A percentile compares a stretch with the other conserved stretches of the same genome.
Conservation (phyloP, 495 filamentous ascomycete genomes). For the Neurospora pannonica region DNA sequence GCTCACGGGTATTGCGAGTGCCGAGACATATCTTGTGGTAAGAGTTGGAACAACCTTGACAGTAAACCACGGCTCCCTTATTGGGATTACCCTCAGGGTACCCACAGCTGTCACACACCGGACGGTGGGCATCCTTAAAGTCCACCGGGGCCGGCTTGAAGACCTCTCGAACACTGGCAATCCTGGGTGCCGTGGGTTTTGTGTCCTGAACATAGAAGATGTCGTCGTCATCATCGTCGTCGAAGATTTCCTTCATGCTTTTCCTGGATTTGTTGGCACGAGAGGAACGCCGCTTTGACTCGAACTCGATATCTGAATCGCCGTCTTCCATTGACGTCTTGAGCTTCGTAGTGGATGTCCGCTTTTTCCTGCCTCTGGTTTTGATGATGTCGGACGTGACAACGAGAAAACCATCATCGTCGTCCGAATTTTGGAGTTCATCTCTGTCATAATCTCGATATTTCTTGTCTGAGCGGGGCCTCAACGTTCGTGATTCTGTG, state of each 20-base stretch:
- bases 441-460: conserved; percentile 30
- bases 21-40: conserved; percentile 82
- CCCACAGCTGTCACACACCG: conserved; percentile 64
- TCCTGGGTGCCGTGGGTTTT: conserved; percentile 38
- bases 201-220: conserved; percentile 51
- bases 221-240: conserved; percentile 47
- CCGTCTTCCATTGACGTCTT: neutral
- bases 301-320: conserved; percentile 37
- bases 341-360: neutral
- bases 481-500: neutral
- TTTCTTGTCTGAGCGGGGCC: conserved; percentile 1
- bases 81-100: conserved; percentile 36
- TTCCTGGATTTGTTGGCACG: conserved; percentile 34
- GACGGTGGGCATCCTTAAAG: conserved; percentile 59
- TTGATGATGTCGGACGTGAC: conserved; percentile 32
- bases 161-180: conserved; percentile 55
- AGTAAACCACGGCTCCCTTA: conserved; percentile 63
- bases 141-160: conserved; percentile 50
- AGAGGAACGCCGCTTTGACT: conserved; percentile 42
- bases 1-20: conserved; percentile 59
- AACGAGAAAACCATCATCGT: conserved; percentile 23
- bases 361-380: conserved; percentile 5
- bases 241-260: conserved; percentile 54
- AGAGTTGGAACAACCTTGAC: conserved; percentile 78
- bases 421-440: conserved; percentile 30